These are phyloP conservation scores for Diaporthe humulicola DNA, from an alignment of 2,329 filamentous ascomycete species.

Conservation along the genomic window DNA sequence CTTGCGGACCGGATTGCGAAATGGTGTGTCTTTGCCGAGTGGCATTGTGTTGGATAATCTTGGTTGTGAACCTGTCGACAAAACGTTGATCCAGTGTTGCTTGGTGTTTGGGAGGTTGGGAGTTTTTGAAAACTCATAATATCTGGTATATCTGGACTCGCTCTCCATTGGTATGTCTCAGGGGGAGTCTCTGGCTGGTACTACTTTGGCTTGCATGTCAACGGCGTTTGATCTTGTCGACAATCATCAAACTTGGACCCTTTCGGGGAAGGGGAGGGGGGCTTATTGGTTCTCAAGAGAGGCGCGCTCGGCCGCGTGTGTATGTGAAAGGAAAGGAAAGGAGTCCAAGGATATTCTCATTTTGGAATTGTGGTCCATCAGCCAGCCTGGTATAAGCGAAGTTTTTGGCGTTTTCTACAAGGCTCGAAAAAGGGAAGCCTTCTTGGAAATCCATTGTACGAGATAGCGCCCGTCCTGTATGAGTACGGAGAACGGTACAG, in stretches of 20 bases:
- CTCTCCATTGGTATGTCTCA: not conserved
- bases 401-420: slow-evolving; percentile 12
- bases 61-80: not conserved
- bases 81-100: not conserved
- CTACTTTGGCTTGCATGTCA: slow-evolving; percentile 27
- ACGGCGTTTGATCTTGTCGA: slow-evolving; percentile 24
- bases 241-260: slow-evolving; percentile 8
- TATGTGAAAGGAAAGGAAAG: not conserved
- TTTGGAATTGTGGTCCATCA: slow-evolving; percentile 12
- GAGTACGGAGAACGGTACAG: slow-evolving; percentile 24
- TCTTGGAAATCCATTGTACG: slow-evolving; percentile 7
- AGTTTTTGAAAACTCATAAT: slow-evolving; percentile 23
- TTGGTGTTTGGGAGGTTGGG: not conserved
- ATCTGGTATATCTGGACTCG: slow-evolving; percentile 29
- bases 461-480: slow-evolving; percentile 21
- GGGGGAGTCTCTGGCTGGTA: slow-evolving; percentile 15
- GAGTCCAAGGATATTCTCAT: slow-evolving; percentile 8
- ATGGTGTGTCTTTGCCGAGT: slow-evolving; percentile 95
- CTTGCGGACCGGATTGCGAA: slow-evolving; percentile 85
- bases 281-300: too few species aligned
- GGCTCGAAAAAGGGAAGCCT: not conserved
- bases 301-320: not conserved
- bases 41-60: slow-evolving; percentile 67
- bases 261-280: not conserved
- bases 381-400: slow-evolving; percentile 23